Percentiles rank a stretch among this genome's conserved stretches.
Conservation (phyloP, 345 rosid species). For the Physaria fendleri region DNA sequence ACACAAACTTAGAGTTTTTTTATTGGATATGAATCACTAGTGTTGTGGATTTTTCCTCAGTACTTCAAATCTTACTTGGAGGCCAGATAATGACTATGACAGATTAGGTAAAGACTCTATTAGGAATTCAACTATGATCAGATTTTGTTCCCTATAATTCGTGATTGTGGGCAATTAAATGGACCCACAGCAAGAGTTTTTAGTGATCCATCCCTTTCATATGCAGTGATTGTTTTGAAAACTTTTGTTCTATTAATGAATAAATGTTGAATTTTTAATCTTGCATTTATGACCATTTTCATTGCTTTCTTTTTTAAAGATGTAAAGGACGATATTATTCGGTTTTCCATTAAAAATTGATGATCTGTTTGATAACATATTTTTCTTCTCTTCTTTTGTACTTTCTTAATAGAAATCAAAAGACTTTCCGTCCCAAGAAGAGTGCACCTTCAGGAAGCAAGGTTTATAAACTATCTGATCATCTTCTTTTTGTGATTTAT, state of each 20-base stretch:
- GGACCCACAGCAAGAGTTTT: not conserved
- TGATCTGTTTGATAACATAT: slow-evolving; percentile 7
- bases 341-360: not conserved
- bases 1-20: not conserved
- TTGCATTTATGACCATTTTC: not conserved
- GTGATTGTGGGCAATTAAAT: not conserved
- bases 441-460: slow-evolving; percentile 86
- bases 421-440: slow-evolving; percentile 84
- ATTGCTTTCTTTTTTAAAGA: too few relatives aligned
- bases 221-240: not conserved
- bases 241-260: not conserved
- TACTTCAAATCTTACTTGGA: slow-evolving; percentile 2
- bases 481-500: too few relatives aligned
- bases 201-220: not conserved
- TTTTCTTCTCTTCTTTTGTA: not conserved
- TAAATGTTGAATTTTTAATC: not conserved
- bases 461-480: too few relatives aligned
- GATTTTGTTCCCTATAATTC: not conserved
- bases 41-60: not conserved
- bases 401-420: slow-evolving; percentile 58
- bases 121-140: not conserved
- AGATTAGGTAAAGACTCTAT: not conserved
- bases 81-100: not conserved
- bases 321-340: not conserved
- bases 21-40: not conserved